Evolutionary conservation across 1,139 yeast species (phyloP), one percentile per base, ranked within the genome.

Genomic region (Geotrichum fermentans): DNA sequence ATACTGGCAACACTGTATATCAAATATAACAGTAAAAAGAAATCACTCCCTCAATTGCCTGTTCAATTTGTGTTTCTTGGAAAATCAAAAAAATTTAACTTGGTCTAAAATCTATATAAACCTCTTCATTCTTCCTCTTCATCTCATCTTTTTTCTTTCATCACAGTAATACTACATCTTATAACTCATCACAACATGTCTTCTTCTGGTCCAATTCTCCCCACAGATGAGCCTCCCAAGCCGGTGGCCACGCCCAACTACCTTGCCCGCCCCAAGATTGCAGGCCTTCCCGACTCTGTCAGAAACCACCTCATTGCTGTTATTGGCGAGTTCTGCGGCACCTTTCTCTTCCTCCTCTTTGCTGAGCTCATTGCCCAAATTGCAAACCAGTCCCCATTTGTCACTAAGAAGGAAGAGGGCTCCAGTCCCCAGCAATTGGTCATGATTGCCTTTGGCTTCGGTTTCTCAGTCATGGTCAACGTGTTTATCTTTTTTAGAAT

Each of bases 361-460:
- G 96, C 96, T 10, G 84, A 78, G 58, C 76, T 84, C 48, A 86
- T 87, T 73, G 95, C 95, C 40, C 88, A 84, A 65, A 81, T 82
- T 65, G 95, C 95, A 56, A 86, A 86, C 71, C 80, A 79, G 59
- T 83, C 76, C 58, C 77, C 75, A 22, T 63, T 67, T 44, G 72
- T 77, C 53, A 69, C 72, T 41, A 56, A 56, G n/a, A 52, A 60
- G 18, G 55, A n/a, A 2, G 26, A 60, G 11, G 75, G 75, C 21
- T 77, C 90, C 32, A 78, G 80, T 61, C 90, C 95, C 42, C 73
- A 78, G 48, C 80, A 77, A 65, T 70, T 85, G 60, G 75, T 84
- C 55, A 83, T 86, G 89, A 88, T 88, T 62, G 73, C 95, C 4
- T 76, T 84, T 50, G 96, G 96, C 59, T 88, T 88, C 69, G 96